Base-by-base conservation (phyloP, 1,139 yeast species). In the Candida albicans region DNA sequence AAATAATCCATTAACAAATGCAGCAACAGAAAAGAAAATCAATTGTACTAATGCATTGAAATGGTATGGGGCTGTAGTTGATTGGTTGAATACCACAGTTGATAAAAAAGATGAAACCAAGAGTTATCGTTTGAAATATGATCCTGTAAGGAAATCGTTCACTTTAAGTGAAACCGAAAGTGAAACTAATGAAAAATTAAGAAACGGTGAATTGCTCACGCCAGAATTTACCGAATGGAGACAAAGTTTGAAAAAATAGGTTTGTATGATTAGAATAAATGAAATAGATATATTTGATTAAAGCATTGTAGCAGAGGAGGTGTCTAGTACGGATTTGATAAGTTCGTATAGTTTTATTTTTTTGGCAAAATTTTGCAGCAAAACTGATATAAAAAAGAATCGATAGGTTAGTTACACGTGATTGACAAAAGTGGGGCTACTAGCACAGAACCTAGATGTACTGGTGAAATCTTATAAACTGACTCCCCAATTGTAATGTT, bases 61-160 rank as follows among this genome's bases (percentile, higher is more conserved):
- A 56, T 90, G 95, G 81, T 88, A 88, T 61, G 93, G 91, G 5
- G 91, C 95, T 0, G 78, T 84, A 29, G 70, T 89, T 41, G 89
- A 86, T 45, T 91, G 96, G 96, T 60, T 90, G 14, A 65, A 68
- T 40, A 73, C 71, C 22, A 70, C 68, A 26, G 67, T 89, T 15
- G 84, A 87, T 22, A 64, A 70, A 30, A 54, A 52, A 26, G 82
- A 77, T 45, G 70, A 65, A 34, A 51, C 55, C 40, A 58, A 51
- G 42, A 61, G 68, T 13, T 69, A 63, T 61, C 56, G 62, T 41
- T 55, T 70, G 34, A 57, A 62, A 43, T 70, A 60, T 51, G 72
- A 68, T 46, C 67, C 72, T 2, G 65, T 67, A 4, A 56, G 65
- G 1, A 53, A 64, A 24, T 54, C 66, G 4, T 61, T 70, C 37